phyloP scores from a whole-genome alignment of 2,329 filamentous ascomycete species.

The Penicillium sp. region DNA sequence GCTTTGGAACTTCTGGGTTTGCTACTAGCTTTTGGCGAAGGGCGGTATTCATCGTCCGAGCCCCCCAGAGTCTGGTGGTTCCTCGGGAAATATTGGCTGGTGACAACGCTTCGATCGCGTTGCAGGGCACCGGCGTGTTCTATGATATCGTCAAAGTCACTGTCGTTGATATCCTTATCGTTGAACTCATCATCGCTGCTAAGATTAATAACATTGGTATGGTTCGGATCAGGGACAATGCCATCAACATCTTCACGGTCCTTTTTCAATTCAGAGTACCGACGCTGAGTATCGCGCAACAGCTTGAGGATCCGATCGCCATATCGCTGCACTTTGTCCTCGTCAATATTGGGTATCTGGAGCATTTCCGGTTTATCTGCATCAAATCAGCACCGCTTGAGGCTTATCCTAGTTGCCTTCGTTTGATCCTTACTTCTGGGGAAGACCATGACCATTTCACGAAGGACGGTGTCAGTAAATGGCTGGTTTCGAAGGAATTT shows the following conservation, averaged over 20 bases:
- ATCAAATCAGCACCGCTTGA: constrained; percentile 19
- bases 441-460: constrained; percentile 55
- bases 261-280: constrained; percentile 50
- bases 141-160: constrained; percentile 38
- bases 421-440: constrained; percentile 41
- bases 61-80: constrained; percentile 28
- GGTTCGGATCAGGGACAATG: constrained; percentile 50
- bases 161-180: constrained; percentile 2
- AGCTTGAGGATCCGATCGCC: constrained; percentile 50
- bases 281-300: constrained; percentile 44
- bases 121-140: constrained; percentile 32
- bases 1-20: constrained; percentile 26
- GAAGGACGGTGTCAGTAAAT: constrained; percentile 52
- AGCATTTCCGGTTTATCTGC: constrained; percentile 40
- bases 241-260: constrained; percentile 55
- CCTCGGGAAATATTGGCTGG: constrained; percentile 42
- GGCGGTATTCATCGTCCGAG: constrained; percentile 28
- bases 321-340: constrained; percentile 51
- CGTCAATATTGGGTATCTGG: constrained; percentile 41
- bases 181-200: constrained; percentile 33
- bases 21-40: constrained; percentile 21
- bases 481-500: constrained; percentile 52
- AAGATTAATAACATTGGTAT: constrained; percentile 52
- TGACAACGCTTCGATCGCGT: constrained; percentile 31
- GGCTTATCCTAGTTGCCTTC: neutral